Percentiles rank a stretch among this genome's conserved stretches.
These are phyloP conservation scores for Candida oleophila DNA, from an alignment of 805 yeast species.

Conservation along the genomic window DNA sequence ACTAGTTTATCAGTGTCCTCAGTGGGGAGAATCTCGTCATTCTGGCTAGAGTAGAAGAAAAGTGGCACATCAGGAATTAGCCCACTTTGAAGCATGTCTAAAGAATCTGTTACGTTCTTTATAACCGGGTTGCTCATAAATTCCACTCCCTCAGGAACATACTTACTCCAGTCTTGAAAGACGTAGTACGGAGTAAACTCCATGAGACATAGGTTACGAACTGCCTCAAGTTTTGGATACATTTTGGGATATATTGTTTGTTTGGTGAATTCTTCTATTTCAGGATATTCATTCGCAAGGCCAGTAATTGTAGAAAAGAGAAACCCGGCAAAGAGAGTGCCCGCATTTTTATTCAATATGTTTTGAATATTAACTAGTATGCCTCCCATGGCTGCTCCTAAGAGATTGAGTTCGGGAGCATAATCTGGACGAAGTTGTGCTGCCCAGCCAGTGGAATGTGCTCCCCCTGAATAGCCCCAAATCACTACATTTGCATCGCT, in stretches of 20 bases:
- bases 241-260: constrained; percentile 3
- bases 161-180: background rate
- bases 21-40: constrained; percentile 19
- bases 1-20: constrained; percentile 13
- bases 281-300: constrained; percentile 23
- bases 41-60: constrained; percentile 17
- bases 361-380: constrained; percentile 22
- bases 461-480: constrained; percentile 35
- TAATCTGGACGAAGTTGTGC: constrained; percentile 24
- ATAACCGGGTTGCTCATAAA: constrained; percentile 1
- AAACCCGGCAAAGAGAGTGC: constrained; percentile 22
- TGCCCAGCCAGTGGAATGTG: constrained; percentile 29
- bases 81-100: background rate
- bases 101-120: constrained; percentile 1
- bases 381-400: constrained; percentile 32
- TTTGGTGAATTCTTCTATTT: constrained; percentile 8
- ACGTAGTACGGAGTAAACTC: background rate
- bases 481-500: constrained; percentile 17
- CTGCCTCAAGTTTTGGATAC: background rate
- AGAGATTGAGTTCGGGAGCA: constrained; percentile 24
- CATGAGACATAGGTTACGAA: background rate
- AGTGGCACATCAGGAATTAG: constrained; percentile 19
- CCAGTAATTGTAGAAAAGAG: constrained; percentile 22
- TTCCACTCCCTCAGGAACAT: constrained; percentile 5
- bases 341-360: constrained; percentile 17